A percentile compares a stretch with the other conserved stretches of the same genome.
Evolutionary conservation across 208 protist genomes (phyloP).

Genomic region (Crithidia bombi): DNA sequence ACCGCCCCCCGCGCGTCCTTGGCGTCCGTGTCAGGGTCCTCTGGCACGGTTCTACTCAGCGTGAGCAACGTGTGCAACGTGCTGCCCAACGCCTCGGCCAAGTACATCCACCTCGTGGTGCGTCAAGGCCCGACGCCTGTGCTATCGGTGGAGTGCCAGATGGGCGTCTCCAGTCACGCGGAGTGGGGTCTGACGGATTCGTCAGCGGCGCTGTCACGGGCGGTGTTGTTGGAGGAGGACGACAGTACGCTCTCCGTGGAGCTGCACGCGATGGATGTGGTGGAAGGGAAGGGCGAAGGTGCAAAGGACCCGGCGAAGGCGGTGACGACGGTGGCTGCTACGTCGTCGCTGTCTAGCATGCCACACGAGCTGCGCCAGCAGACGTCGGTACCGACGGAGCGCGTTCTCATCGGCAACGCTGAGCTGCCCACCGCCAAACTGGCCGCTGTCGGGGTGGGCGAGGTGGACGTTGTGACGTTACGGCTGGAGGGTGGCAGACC

Average conservation of each 20-base stretch:
- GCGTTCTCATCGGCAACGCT: constrained; percentile 19
- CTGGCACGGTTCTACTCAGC: constrained; percentile 45
- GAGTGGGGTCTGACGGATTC: constrained; percentile 62
- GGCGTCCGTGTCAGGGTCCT: background rate
- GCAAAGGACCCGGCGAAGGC: background rate
- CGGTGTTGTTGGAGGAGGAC: background rate
- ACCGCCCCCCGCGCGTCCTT: background rate
- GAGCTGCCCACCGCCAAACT: constrained; percentile 21
- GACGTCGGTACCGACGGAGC: constrained; percentile 4
- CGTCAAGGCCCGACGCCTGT: constrained; percentile 41
- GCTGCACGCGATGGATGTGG: constrained; percentile 32
- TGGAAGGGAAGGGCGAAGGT: constrained; percentile 10
- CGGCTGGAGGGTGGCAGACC: background rate
- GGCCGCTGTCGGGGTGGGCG: constrained; percentile 4
- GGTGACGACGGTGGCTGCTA: background rate
- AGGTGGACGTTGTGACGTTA: constrained; percentile 29
- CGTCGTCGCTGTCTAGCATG: background rate
- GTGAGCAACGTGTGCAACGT: constrained; percentile 63
- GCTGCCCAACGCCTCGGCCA: constrained; percentile 37
- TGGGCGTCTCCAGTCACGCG: constrained; percentile 31
- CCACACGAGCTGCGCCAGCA: constrained; percentile 4
- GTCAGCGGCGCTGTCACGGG: constrained; percentile 36
- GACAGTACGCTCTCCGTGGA: constrained; percentile 22
- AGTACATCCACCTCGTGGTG: constrained; percentile 52
- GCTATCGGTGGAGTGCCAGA: constrained; percentile 45